These are phyloP conservation scores for Diplosphaera chodatii DNA, from an alignment of 139 green algal species.

Conservation along the genomic window DNA sequence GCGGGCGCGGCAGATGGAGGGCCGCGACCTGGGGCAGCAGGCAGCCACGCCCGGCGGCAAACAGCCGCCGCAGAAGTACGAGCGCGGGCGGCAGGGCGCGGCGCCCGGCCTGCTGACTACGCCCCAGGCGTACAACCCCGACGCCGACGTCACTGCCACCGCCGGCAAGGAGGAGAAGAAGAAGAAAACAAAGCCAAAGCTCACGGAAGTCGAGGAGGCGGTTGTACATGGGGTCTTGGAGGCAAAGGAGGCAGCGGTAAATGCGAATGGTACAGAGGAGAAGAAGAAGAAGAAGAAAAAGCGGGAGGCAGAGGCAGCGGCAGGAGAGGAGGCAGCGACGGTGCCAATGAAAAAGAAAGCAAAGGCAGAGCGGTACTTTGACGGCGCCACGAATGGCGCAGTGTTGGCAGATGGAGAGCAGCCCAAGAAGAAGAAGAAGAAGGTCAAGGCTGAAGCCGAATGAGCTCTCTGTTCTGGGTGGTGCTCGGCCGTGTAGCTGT, in stretches of 20 bases:
- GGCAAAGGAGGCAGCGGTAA: background rate
- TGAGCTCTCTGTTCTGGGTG: too few relatives aligned
- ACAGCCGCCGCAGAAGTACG: slow-evolving; percentile 61
- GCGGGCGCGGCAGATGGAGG: slow-evolving; percentile 88
- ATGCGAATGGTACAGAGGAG: slow-evolving; percentile 6
- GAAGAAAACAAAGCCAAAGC: too few relatives aligned
- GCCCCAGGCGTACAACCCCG: slow-evolving; percentile 76
- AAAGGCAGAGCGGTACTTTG: slow-evolving; percentile 24
- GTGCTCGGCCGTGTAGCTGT: too few relatives aligned
- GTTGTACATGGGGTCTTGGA: background rate
- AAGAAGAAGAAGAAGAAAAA: slow-evolving; percentile 22
- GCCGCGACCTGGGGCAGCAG: slow-evolving; percentile 54
- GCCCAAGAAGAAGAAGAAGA: slow-evolving; percentile 24
- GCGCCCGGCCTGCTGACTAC: slow-evolving; percentile 32
- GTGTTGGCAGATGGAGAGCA: slow-evolving; percentile 1
- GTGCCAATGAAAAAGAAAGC: slow-evolving; percentile 34
- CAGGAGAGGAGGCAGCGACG: slow-evolving; percentile 2
- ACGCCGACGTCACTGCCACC: slow-evolving; percentile 52
- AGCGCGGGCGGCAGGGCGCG: slow-evolving; percentile 44
- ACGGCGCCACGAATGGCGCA: background rate
- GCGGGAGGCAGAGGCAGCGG: slow-evolving; percentile 6
- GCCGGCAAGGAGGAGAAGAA: slow-evolving; percentile 39
- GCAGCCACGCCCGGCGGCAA: slow-evolving; percentile 37
- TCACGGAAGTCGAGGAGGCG: too few relatives aligned
- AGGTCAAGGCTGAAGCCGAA: slow-evolving; percentile 26